Conservation (phyloP, 768 basidiomycete genomes). For the Dioszegia crocea region DNA sequence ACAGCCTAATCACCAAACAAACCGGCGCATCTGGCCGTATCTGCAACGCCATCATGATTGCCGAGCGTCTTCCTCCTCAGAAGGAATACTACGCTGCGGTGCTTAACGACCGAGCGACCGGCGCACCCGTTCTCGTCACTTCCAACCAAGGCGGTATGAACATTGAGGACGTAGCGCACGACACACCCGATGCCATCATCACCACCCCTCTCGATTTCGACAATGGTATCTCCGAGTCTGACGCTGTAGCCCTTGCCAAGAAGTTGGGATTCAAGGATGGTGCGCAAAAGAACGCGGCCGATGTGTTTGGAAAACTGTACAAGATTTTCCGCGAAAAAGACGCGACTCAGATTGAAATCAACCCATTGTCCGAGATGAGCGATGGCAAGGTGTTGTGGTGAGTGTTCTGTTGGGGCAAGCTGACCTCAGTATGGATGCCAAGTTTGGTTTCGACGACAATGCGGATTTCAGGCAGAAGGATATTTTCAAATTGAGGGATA, state of each 20-base stretch:
- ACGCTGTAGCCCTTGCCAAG: constrained; percentile 73
- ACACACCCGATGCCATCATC: constrained; percentile 90
- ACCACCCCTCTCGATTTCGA: constrained; percentile 85
- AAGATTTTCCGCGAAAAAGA: constrained; percentile 98
- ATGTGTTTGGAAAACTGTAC: constrained; percentile 90
- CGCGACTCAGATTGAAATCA: constrained; percentile 99
- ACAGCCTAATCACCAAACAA: constrained; percentile 96
- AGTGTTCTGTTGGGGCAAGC: constrained; percentile 32
- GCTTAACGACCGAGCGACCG: constrained; percentile 84
- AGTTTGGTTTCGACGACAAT: constrained; percentile 99
- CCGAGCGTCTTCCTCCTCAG: constrained; percentile 83
- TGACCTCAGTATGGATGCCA: constrained; percentile 87
- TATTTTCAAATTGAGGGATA: constrained; percentile 80
- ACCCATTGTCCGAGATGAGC: constrained; percentile 86
- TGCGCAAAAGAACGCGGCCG: constrained; percentile 78
- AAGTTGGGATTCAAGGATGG: constrained; percentile 80
- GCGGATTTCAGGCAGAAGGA: constrained; percentile 96
- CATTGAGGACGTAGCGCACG: constrained; percentile 97
- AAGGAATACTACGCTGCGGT: constrained; percentile 99
- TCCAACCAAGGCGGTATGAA: constrained; percentile 98
- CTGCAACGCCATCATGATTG: constrained; percentile 99
- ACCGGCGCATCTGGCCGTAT: constrained; percentile 86
- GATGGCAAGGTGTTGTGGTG: constrained; percentile 93
- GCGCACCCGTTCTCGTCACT: constrained; percentile 86
- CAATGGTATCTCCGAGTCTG: constrained; percentile 68